Conservation (phyloP, 2,329 filamentous ascomycete genomes). For the Scedosporium minutisporum region DNA sequence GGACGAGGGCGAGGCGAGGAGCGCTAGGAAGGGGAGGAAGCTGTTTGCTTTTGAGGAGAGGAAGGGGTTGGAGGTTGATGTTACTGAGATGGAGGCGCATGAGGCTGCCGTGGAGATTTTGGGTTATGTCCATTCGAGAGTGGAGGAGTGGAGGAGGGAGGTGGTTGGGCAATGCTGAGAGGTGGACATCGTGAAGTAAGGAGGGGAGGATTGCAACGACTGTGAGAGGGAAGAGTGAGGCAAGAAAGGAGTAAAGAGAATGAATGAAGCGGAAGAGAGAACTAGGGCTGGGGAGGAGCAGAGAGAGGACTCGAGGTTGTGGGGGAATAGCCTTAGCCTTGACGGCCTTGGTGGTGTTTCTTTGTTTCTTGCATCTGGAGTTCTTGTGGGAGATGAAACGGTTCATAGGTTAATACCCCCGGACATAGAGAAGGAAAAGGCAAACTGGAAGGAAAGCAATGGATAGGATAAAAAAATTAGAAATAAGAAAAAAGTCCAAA, state of each 20-base stretch:
- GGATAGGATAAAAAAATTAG: not conserved
- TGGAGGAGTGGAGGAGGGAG: conserved; percentile 2
- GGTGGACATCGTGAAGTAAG: not conserved
- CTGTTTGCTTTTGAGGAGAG: conserved; percentile 15
- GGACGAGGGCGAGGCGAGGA: conserved; percentile 10
- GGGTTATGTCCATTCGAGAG: conserved; percentile 5
- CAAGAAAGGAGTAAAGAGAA: too few relatives aligned
- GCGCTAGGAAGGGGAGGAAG: conserved; percentile 12
- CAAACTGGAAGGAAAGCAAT: not conserved
- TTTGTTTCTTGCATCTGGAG: too few relatives aligned
- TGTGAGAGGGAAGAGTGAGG: too few relatives aligned
- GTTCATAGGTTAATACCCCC: too few relatives aligned
- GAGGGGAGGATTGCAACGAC: too few relatives aligned
- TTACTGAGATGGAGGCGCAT: conserved; percentile 15
- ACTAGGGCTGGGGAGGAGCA: too few relatives aligned
- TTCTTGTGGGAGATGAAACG: too few relatives aligned
- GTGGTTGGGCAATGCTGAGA: not conserved
- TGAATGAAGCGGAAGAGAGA: too few relatives aligned
- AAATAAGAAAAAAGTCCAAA: not conserved
- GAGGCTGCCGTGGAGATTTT: conserved; percentile 13
- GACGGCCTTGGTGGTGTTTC: too few relatives aligned
- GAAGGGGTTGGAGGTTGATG: conserved; percentile 14
- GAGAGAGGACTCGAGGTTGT: too few relatives aligned
- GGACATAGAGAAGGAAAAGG: too few relatives aligned
- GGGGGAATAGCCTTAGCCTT: too few relatives aligned